Percentiles rank a stretch among this genome's conserved stretches.
Conservation (phyloP, 768 basidiomycete species). For the Heimioporus sp. region DNA sequence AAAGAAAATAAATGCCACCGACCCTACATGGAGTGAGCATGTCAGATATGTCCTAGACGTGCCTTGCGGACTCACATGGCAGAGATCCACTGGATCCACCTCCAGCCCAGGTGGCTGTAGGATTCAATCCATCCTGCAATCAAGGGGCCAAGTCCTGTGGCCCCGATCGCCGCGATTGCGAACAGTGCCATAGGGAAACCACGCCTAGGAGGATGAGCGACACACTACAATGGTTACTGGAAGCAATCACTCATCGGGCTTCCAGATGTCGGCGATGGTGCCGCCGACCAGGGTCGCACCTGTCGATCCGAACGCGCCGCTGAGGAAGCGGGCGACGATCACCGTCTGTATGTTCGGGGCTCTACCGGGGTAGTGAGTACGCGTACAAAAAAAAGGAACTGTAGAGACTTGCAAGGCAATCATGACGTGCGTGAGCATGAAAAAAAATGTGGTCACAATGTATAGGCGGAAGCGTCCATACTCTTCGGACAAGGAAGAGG, state of each 20-base stretch:
- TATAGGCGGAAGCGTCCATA: conserved; percentile 66
- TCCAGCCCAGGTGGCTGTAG: conserved; percentile 58
- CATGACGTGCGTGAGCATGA: conserved; percentile 49
- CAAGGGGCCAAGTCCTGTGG: conserved; percentile 63
- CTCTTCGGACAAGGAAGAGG: conserved; percentile 72
- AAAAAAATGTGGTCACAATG: conserved; percentile 46
- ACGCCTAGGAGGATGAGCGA: conserved; percentile 45
- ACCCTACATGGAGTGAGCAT: conserved; percentile 37
- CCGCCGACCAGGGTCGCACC: conserved; percentile 74
- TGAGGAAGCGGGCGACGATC: conserved; percentile 62
- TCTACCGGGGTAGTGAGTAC: conserved; percentile 20
- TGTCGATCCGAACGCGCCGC: conserved; percentile 67
- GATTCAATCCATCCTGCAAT: conserved; percentile 67
- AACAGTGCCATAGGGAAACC: conserved; percentile 80
- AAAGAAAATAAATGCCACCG: conserved; percentile 47
- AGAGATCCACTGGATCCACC: conserved; percentile 85
- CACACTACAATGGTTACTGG: neutral
- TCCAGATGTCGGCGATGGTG: conserved; percentile 72
- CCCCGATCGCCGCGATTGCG: conserved; percentile 55
- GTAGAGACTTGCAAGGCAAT: conserved; percentile 25
- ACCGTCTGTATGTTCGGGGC: conserved; percentile 55
- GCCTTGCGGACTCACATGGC: conserved; percentile 45
- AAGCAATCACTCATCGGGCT: conserved; percentile 49
- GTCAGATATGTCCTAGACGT: neutral
- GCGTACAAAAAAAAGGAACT: neutral